Conservation (phyloP, 148 eudicot species). For the Chenopodium album region DNA sequence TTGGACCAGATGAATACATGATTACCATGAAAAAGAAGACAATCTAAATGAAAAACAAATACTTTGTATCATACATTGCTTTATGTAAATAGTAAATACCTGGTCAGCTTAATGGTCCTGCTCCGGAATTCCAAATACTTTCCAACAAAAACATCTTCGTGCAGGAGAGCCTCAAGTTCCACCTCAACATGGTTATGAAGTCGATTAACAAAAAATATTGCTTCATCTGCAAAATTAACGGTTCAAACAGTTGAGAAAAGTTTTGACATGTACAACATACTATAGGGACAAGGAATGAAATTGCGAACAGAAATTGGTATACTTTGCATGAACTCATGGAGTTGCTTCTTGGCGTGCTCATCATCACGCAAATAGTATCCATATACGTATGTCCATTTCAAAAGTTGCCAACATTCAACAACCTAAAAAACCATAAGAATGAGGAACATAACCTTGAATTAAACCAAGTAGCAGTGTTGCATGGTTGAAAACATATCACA, state of each 20-base stretch:
- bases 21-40: background rate
- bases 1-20: background rate
- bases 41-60: background rate
- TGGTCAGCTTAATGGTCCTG: conserved; percentile 35
- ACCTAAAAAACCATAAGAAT: conserved; percentile 24
- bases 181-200: conserved; percentile 41
- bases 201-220: conserved; percentile 29
- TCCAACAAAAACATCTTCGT: background rate
- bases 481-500: background rate
- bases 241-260: background rate
- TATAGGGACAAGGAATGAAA: too few relatives aligned
- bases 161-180: conserved; percentile 15
- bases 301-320: background rate
- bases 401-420: conserved; percentile 50
- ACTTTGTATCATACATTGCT: background rate
- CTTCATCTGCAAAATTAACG: conserved; percentile 28
- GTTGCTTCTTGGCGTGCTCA: conserved; percentile 34
- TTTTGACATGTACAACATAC: too few relatives aligned
- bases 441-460: background rate
- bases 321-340: conserved; percentile 64
- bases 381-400: conserved; percentile 63
- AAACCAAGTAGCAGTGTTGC: background rate
- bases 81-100: conserved; percentile 19
- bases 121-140: conserved; percentile 24
- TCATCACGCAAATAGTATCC: conserved; percentile 42